These are phyloP conservation scores for Talaromyces trachyspermus DNA, from an alignment of 495 filamentous ascomycete species.

Conservation along the genomic window DNA sequence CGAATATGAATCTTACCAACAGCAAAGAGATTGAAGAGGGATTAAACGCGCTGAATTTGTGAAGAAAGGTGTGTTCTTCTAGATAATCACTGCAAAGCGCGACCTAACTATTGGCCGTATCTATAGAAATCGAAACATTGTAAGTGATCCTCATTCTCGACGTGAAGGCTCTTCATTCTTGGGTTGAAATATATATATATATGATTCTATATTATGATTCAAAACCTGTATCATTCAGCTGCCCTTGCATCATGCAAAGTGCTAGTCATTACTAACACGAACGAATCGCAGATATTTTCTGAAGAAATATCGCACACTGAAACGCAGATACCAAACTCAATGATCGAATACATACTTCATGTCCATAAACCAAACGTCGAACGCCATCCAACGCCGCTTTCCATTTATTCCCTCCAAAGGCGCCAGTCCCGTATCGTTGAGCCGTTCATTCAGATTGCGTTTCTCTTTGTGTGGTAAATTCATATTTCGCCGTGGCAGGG, in stretches of 20 bases:
- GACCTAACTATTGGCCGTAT: background rate
- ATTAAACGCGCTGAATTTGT: conserved; percentile 80
- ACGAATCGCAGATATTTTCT: conserved; percentile 70
- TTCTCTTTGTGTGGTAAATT: no score
- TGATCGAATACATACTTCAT: no score
- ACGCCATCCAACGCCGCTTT: background rate
- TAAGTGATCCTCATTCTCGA: no score
- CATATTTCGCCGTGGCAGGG: no score
- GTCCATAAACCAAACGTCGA: no score
- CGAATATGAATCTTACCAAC: conserved; percentile 61
- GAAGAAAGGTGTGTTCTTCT: conserved; percentile 63
- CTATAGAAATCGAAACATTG: conserved; percentile 86
- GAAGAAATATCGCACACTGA: conserved; percentile 84
- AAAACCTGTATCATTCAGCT: no score
- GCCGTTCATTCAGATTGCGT: no score
- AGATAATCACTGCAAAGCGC: background rate
- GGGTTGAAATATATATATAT: no score
- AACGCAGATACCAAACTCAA: conserved; percentile 64
- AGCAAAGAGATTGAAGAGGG: conserved; percentile 66
- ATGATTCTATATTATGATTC: no score
- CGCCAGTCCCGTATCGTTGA: background rate
- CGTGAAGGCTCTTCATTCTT: no score
- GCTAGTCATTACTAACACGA: conserved; percentile 14
- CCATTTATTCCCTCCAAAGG: background rate
- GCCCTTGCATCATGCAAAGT: no score